phyloP scores from a whole-genome alignment of 768 basidiomycete species.

The Pholiota molesta region DNA sequence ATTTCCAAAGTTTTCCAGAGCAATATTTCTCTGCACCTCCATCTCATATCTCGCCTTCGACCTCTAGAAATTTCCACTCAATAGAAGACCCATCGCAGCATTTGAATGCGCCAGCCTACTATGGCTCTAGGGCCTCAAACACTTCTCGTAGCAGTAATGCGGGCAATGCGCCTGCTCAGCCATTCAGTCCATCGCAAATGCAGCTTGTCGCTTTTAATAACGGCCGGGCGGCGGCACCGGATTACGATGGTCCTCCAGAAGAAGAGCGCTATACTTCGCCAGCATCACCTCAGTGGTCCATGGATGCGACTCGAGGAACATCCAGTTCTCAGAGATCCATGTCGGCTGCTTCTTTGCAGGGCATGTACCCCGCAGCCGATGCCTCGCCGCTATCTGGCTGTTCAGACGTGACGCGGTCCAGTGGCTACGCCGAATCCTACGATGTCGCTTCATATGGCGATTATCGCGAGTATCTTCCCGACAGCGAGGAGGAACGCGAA shows the following conservation, averaged over 20 bases:
- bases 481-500: slow-evolving; percentile 18
- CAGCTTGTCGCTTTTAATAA: slow-evolving; percentile 22
- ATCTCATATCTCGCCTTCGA: slow-evolving; percentile 1
- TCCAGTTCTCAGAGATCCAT: slow-evolving; percentile 9
- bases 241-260: slow-evolving; percentile 8
- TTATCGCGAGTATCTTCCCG: slow-evolving; percentile 11
- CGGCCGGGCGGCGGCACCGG: not conserved
- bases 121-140: not conserved
- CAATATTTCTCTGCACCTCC: slow-evolving; percentile 4
- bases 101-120: not conserved
- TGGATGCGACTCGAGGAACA: slow-evolving; percentile 11
- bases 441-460: slow-evolving; percentile 12
- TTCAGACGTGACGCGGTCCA: slow-evolving; percentile 9
- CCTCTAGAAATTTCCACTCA: not conserved
- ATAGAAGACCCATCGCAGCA: not conserved
- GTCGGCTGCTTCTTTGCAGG: slow-evolving; percentile 13
- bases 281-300: slow-evolving; percentile 18
- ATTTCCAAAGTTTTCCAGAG: not conserved
- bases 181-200: slow-evolving; percentile 12
- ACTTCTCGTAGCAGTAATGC: slow-evolving; percentile 3
- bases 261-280: slow-evolving; percentile 3
- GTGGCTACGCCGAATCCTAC: slow-evolving; percentile 20
- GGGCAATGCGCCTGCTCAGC: slow-evolving; percentile 1
- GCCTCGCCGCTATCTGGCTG: slow-evolving; percentile 3
- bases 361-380: not conserved